phyloP scores from a whole-genome alignment of 1,284 basidiomycete species.

The Trichosporon faecale region DNA sequence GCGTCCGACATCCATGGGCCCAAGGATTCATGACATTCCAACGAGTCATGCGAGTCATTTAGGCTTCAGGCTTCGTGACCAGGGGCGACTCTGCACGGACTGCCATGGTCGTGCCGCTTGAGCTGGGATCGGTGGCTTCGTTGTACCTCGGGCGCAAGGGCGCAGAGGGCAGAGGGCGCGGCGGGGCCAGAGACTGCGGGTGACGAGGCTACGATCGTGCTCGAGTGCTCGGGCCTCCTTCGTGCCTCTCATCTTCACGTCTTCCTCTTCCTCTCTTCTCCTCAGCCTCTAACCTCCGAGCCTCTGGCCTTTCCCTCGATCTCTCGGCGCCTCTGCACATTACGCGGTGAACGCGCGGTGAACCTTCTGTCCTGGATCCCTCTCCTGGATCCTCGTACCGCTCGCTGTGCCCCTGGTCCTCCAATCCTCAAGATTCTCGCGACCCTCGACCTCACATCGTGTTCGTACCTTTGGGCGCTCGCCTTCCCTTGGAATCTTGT shows the following conservation, averaged over 20 bases:
- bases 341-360: not conserved
- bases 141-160: not conserved
- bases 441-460: not conserved
- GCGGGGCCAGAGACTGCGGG: not conserved
- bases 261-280: not conserved
- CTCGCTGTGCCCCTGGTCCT: not conserved
- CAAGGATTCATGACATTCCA: no score
- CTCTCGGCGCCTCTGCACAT: not conserved
- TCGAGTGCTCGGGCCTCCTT: not conserved
- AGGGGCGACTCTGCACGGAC: slow-evolving; percentile 2
- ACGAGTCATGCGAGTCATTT: no score
- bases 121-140: not conserved
- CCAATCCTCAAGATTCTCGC: not conserved
- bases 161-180: not conserved
- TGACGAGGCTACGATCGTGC: not conserved
- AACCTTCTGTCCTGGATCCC: not conserved
- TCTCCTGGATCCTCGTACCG: not conserved
- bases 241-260: not conserved
- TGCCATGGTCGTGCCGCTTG: not conserved
- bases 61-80: slow-evolving; percentile 5
- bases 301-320: not conserved
- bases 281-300: not conserved
- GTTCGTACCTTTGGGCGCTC: not conserved
- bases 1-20: not conserved
- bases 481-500: not conserved